These are phyloP conservation scores for Aspergillus cavernicola DNA, from an alignment of 495 filamentous ascomycete genomes.

Conservation along the genomic window DNA sequence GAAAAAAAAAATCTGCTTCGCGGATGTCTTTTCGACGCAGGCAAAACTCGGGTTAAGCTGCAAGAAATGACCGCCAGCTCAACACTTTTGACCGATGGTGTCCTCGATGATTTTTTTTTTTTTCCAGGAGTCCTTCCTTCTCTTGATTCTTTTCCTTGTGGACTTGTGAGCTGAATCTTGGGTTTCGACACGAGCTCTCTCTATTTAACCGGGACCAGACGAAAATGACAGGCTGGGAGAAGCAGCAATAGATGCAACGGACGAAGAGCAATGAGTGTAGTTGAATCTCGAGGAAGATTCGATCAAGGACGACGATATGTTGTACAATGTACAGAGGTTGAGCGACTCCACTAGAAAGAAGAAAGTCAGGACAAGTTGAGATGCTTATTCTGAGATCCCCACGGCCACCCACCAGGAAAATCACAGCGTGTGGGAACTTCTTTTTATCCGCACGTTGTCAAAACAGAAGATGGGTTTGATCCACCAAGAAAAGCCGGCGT, in stretches of 20 bases:
- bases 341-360: slow-evolving; percentile 30
- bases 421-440: slow-evolving; percentile 40
- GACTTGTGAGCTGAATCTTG: no score
- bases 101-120: slow-evolving; percentile 12
- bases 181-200: slow-evolving; percentile 6
- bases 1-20: slow-evolving; percentile 20
- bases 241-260: not conserved
- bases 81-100: slow-evolving; percentile 11
- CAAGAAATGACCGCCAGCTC: slow-evolving; percentile 13
- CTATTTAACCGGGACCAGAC: not conserved
- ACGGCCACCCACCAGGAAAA: slow-evolving; percentile 44
- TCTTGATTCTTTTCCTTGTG: no score
- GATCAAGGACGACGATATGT: slow-evolving; percentile 25
- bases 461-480: slow-evolving; percentile 42
- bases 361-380: slow-evolving; percentile 27
- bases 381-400: slow-evolving; percentile 47
- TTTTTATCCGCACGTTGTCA: slow-evolving; percentile 48
- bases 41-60: slow-evolving; percentile 1
- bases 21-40: slow-evolving; percentile 20
- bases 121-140: slow-evolving; percentile 19
- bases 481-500: slow-evolving; percentile 40
- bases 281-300: not conserved
- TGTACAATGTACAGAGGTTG: slow-evolving; percentile 33
- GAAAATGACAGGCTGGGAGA: slow-evolving; percentile 5
- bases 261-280: not conserved